These are phyloP conservation scores for Acarospora socialis DNA, from an alignment of 2,329 filamentous ascomycete genomes.

Conservation along the genomic window DNA sequence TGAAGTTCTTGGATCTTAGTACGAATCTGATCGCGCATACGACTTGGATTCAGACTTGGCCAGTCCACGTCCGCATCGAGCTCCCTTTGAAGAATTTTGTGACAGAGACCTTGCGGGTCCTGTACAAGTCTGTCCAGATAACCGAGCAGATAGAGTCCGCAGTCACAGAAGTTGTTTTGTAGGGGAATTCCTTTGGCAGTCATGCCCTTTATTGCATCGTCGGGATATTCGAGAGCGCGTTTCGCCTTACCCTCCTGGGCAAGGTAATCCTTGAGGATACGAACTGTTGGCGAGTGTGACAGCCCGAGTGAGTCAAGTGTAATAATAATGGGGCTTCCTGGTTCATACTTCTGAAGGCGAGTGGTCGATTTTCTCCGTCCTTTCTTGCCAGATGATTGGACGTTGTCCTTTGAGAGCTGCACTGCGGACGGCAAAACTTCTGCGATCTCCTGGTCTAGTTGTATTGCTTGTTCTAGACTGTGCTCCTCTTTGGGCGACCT, in stretches of 20 bases:
- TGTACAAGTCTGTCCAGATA: constrained; percentile 74
- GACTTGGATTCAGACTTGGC: constrained; percentile 37
- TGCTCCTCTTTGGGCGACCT: too few species aligned
- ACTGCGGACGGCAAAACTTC: too few species aligned
- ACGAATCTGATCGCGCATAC: constrained; percentile 52
- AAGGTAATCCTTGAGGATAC: constrained; percentile 62
- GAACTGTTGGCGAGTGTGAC: constrained; percentile 49
- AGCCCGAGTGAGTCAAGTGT: constrained; percentile 74
- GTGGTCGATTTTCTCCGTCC: constrained; percentile 21
- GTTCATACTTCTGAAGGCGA: constrained; percentile 30
- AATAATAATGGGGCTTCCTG: constrained; percentile 55
- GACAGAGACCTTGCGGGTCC: constrained; percentile 56
- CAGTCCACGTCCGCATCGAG: constrained; percentile 43
- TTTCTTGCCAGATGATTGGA: constrained; percentile 19
- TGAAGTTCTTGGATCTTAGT: constrained; percentile 51
- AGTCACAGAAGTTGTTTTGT: constrained; percentile 78
- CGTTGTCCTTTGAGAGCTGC: too few species aligned
- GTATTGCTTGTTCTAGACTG: too few species aligned
- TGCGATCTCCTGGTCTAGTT: too few species aligned
- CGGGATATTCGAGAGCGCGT: constrained; percentile 32
- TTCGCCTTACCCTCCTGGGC: constrained; percentile 56
- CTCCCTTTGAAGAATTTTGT: constrained; percentile 49
- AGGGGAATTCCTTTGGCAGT: constrained; percentile 61
- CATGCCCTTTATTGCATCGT: constrained; percentile 41
- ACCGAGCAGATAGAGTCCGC: constrained; percentile 71